Evolutionary conservation across 305 asterid genomes (phyloP).

Genomic region (Lippia alba): DNA sequence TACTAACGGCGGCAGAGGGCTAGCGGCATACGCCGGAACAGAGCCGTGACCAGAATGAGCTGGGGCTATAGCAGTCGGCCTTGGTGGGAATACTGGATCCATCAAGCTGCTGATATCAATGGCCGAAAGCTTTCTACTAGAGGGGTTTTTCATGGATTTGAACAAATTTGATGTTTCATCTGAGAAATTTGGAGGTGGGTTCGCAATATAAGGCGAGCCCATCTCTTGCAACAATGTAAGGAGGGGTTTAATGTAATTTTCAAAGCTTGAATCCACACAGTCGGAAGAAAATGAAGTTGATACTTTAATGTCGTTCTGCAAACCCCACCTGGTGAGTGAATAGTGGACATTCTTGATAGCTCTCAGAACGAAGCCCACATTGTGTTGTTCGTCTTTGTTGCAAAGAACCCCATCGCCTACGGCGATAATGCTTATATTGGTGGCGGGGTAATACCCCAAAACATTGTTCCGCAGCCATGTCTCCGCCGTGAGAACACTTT

Average conservation of each 20-base stretch:
- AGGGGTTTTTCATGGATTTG: constrained; percentile 45
- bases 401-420: constrained; percentile 62
- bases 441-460: constrained; percentile 66
- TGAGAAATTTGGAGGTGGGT: constrained; percentile 33
- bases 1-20: constrained; percentile 76
- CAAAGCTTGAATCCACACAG: constrained; percentile 50
- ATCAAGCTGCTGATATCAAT: constrained; percentile 36
- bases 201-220: constrained; percentile 56
- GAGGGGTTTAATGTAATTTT: constrained; percentile 53
- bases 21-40: constrained; percentile 52
- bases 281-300: constrained; percentile 57
- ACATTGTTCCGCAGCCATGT: constrained; percentile 68
- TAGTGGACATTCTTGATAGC: constrained; percentile 70
- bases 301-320: constrained; percentile 68
- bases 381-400: constrained; percentile 36
- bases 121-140: constrained; percentile 60
- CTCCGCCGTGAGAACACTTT: constrained; percentile 74
- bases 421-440: constrained; percentile 61
- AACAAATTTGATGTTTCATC: constrained; percentile 35
- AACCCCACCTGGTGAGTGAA: constrained; percentile 93
- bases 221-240: constrained; percentile 50
- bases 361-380: constrained; percentile 49
- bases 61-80: constrained; percentile 56
- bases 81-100: constrained; percentile 48
- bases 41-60: constrained; percentile 38